These are phyloP conservation scores for Ormosia emarginata DNA, from an alignment of 306 rosid genomes.

Conservation along the genomic window DNA sequence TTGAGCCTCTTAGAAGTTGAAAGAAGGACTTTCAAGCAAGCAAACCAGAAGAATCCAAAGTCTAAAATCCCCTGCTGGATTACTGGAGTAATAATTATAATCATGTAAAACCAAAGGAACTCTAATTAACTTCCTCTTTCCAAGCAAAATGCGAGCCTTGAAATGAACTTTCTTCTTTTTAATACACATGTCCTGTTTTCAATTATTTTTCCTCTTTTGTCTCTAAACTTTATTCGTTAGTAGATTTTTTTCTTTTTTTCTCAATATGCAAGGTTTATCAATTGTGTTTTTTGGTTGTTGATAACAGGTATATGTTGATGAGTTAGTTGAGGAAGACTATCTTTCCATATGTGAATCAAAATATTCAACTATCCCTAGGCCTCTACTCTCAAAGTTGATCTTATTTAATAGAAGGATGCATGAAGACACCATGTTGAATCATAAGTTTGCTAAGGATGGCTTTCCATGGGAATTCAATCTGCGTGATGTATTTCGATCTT, in stretches of 20 bases:
- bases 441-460: conserved; percentile 80
- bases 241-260: neutral
- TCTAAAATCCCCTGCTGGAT: neutral
- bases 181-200: neutral
- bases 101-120: neutral
- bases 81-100: neutral
- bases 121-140: neutral
- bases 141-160: neutral
- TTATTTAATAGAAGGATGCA: conserved; percentile 72
- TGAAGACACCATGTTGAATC: conserved; percentile 68
- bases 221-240: neutral
- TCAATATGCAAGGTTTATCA: neutral
- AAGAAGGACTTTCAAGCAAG: neutral
- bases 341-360: conserved; percentile 74
- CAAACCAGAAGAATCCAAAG: neutral
- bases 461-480: conserved; percentile 98
- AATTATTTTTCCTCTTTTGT: neutral
- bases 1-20: neutral
- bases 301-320: conserved; percentile 88
- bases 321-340: conserved; percentile 75
- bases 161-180: neutral
- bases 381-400: conserved; percentile 58
- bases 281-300: conserved; percentile 14
- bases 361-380: conserved; percentile 53
- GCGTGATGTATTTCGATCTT: conserved; percentile 87